Evolutionary conservation across 163 green algal species (phyloP), one percentile per base, ranked within the genome.

Genomic region (Prototheca wickerhamii): DNA sequence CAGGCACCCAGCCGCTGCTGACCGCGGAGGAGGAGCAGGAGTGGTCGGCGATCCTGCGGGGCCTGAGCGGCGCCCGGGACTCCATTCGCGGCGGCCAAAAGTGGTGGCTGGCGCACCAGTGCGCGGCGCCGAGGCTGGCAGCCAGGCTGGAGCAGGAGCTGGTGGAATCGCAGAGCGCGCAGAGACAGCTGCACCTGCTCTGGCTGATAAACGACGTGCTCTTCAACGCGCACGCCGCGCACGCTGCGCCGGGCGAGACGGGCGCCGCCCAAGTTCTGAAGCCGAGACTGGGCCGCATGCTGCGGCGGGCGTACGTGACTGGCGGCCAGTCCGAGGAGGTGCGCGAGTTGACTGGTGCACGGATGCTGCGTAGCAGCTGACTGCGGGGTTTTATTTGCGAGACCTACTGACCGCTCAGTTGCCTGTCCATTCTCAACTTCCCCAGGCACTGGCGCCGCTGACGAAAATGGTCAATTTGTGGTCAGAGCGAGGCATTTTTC

Each of bases 201-300:
- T 93, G 89, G 65, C 74, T 93, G 29, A 78, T 77, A 31, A 92
- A 93, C 57, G 86, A 93, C 67, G 81, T 93, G 25, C 61, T 93
- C 25, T 88, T 93, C 67, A 91, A 89, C 46, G 73, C 69, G 67
- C 18, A 52, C 17, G 42, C 40, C 29, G 55, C 26, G 60, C 51
- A 55, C 23, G 15, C 21, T 23, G 51, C 28, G 2, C 18, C 60
- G 0, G 52, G 63, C 0, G 52, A 37, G 10, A 72, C 82, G 62
- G 40, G 55, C 29, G 53, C 87, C 1, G 70, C 71, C 7, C 32
- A 59, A 15, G 80, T 82, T 21, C 85, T 89, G 65, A 62, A 63
- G 61, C 83, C 83, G 3, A 66, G 75, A 20, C 63, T 89, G 21
- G 83, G 81, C 6, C 62, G 59, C 26, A 80, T 91, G 67, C 71